phyloP scores from a whole-genome alignment of 768 basidiomycete genomes.

The Mycena epipterygia region DNA sequence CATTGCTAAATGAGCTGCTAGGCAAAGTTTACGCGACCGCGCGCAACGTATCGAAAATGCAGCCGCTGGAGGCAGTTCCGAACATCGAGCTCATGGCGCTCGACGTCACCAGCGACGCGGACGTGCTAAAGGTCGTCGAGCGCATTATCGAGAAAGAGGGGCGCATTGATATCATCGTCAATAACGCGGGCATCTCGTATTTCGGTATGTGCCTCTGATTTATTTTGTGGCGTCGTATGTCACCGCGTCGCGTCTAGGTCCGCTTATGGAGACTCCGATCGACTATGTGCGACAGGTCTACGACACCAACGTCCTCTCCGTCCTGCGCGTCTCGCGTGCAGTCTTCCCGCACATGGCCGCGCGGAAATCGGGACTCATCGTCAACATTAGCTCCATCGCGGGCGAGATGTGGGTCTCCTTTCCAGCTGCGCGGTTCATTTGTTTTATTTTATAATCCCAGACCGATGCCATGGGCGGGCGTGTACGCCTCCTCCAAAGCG shows the following conservation, averaged over 20 bases:
- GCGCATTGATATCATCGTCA: slow-evolving; percentile 10
- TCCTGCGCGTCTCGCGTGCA: not conserved
- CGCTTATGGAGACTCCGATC: not conserved
- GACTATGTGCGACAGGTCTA: not conserved
- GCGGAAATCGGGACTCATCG: not conserved
- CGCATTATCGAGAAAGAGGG: not conserved
- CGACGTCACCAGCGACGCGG: not conserved
- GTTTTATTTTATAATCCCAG: too few species aligned
- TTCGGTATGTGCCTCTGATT: not conserved
- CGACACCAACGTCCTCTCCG: slow-evolving; percentile 12
- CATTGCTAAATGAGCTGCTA: not conserved
- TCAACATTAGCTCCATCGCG: slow-evolving; percentile 17
- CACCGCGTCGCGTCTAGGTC: not conserved
- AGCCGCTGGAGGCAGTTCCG: not conserved
- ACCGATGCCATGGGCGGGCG: slow-evolving; percentile 18
- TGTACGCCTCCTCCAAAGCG: slow-evolving; percentile 15
- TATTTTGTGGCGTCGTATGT: too few species aligned
- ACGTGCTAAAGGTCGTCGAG: not conserved
- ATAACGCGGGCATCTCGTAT: slow-evolving; percentile 14
- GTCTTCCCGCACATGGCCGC: slow-evolving; percentile 8
- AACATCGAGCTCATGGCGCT: slow-evolving; percentile 18
- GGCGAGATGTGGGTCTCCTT: slow-evolving; percentile 3
- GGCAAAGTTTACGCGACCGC: slow-evolving; percentile 21
- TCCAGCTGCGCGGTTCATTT: not conserved
- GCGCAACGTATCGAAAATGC: slow-evolving; percentile 1